A percentile compares a stretch with the other conserved stretches of the same genome.
phyloP scores from a whole-genome alignment of 768 basidiomycete species.

The Mycena rebaudengoi region DNA sequence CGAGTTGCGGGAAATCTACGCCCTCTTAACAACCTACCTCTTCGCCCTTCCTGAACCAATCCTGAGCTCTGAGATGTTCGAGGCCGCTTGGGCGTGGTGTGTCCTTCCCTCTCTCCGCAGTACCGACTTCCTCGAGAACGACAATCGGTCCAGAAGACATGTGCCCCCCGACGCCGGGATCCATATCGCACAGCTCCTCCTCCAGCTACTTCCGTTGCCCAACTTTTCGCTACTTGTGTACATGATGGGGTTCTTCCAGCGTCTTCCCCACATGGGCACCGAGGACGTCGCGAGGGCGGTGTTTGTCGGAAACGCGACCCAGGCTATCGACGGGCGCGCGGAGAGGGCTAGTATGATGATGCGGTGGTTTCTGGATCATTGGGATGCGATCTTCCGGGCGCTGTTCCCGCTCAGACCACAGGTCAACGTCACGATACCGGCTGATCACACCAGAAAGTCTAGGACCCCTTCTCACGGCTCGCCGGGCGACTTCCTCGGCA shows the following conservation, averaged over 20 bases:
- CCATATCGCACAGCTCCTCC: slow-evolving; percentile 42
- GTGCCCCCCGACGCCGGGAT: slow-evolving; percentile 30
- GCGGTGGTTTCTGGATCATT: slow-evolving; percentile 45
- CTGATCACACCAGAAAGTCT: neutral
- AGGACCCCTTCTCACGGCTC: neutral
- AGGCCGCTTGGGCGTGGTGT: slow-evolving; percentile 48
- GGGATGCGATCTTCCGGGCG: slow-evolving; percentile 41
- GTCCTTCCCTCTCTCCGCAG: slow-evolving; percentile 32
- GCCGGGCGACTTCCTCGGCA: neutral
- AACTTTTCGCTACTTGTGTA: slow-evolving; percentile 54
- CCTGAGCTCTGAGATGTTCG: slow-evolving; percentile 43
- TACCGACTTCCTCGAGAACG: slow-evolving; percentile 29
- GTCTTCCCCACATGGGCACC: slow-evolving; percentile 41
- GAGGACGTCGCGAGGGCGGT: slow-evolving; percentile 46
- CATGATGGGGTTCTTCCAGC: slow-evolving; percentile 54
- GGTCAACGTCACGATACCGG: neutral
- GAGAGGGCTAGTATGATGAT: slow-evolving; percentile 38
- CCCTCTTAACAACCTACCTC: slow-evolving; percentile 49
- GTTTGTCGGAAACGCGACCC: slow-evolving; percentile 36
- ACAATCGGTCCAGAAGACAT: slow-evolving; percentile 21
- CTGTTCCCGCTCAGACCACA: slow-evolving; percentile 36
- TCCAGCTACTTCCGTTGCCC: slow-evolving; percentile 53
- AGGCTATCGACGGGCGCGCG: slow-evolving; percentile 18
- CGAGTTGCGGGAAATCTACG: slow-evolving; percentile 50
- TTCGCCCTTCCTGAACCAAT: slow-evolving; percentile 51